phyloP scores from a whole-genome alignment of 257 asterid genomes.

The Solanum arcanum region DNA sequence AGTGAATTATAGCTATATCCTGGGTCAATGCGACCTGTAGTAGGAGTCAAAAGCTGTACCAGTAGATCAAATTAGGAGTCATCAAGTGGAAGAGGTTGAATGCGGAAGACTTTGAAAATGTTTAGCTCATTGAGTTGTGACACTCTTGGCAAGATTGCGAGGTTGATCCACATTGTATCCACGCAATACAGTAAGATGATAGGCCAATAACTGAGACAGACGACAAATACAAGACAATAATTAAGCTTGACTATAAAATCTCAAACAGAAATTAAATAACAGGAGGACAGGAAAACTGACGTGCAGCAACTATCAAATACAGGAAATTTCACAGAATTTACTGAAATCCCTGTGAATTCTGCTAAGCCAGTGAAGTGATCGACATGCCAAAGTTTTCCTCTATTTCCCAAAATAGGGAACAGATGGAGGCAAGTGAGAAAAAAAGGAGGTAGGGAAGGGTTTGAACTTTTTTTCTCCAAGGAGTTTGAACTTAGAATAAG shows the following conservation, averaged over 20 bases:
- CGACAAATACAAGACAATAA: background rate
- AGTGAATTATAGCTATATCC: background rate
- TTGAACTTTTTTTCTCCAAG: background rate
- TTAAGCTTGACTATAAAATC: background rate
- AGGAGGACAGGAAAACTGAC: background rate
- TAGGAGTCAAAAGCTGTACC: background rate
- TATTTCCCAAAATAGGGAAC: background rate
- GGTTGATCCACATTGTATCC: constrained; percentile 97
- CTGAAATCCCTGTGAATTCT: background rate
- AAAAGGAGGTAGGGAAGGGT: background rate
- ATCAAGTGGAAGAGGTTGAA: background rate
- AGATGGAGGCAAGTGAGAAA: background rate
- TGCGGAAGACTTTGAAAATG: background rate
- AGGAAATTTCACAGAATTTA: background rate
- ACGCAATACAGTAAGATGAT: constrained; percentile 86
- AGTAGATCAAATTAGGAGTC: background rate
- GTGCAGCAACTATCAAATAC: background rate
- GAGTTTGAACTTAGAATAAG: background rate
- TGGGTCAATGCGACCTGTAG: background rate
- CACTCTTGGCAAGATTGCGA: constrained; percentile 97
- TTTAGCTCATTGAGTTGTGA: constrained; percentile 65
- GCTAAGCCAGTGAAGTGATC: background rate
- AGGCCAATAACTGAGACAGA: constrained; percentile 71
- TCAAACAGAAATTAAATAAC: background rate
- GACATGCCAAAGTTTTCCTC: background rate